Percentiles rank a stretch among this genome's conserved stretches.
phyloP scores from a whole-genome alignment of 345 rosid genomes.

The Citrus maxima region DNA sequence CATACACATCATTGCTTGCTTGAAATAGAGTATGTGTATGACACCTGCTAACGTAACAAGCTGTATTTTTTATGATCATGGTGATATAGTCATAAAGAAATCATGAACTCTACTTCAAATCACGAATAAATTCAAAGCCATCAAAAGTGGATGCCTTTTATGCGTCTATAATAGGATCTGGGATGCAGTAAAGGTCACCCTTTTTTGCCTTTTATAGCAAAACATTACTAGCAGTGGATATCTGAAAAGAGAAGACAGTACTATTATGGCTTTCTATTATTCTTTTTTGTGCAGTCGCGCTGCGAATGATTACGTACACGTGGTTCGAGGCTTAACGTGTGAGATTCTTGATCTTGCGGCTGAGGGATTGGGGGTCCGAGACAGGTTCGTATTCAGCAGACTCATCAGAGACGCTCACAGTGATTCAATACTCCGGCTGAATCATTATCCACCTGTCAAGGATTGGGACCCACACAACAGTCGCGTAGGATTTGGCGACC shows the following conservation, averaged over 20 bases:
- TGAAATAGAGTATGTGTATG: not conserved
- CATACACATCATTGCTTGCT: constrained; percentile 2
- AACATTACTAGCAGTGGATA: not conserved
- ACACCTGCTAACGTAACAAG: too few species aligned
- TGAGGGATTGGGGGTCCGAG: constrained; percentile 68
- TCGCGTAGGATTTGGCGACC: constrained; percentile 85
- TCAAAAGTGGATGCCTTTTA: not conserved
- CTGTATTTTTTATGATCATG: not conserved
- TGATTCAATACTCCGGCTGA: constrained; percentile 73
- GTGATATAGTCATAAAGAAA: not conserved
- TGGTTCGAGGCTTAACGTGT: constrained; percentile 61
- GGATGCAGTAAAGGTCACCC: too few species aligned
- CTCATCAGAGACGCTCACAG: constrained; percentile 67
- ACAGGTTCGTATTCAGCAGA: constrained; percentile 49
- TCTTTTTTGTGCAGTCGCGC: constrained; percentile 44
- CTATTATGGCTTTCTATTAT: not conserved
- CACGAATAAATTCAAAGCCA: not conserved
- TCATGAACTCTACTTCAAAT: constrained; percentile 1
- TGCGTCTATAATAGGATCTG: not conserved
- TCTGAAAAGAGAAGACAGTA: not conserved
- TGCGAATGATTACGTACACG: constrained; percentile 58
- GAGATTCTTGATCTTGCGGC: constrained; percentile 73
- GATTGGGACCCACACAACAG: constrained; percentile 24
- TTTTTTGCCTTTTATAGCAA: not conserved
- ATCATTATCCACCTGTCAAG: constrained; percentile 65